These are phyloP conservation scores for Penicillium sp. DNA, from an alignment of 2,329 filamentous ascomycete species.

Conservation along the genomic window DNA sequence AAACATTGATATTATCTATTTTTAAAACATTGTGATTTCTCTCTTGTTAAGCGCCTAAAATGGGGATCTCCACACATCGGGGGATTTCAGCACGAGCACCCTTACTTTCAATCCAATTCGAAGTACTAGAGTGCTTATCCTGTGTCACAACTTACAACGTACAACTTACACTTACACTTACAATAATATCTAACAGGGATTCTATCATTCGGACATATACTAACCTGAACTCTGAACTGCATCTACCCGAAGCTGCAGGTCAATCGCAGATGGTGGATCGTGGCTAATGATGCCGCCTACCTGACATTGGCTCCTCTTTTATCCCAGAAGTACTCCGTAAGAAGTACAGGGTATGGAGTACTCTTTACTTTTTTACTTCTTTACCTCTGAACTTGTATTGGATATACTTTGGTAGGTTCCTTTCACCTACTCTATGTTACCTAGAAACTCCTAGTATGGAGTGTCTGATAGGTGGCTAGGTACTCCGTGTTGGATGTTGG, in stretches of 20 bases:
- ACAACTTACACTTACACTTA: neutral
- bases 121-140: neutral
- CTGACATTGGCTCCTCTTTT: neutral
- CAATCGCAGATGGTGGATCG: constrained; percentile 8
- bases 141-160: neutral
- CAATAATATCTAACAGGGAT: neutral
- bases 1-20: neutral
- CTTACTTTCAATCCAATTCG: neutral
- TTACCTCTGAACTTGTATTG: neutral
- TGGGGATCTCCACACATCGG: constrained; percentile 8
- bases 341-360: neutral
- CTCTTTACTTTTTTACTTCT: neutral
- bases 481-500: neutral
- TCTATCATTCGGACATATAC: neutral
- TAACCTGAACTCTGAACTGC: neutral
- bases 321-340: neutral
- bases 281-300: constrained; percentile 2
- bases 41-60: neutral
- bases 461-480: neutral
- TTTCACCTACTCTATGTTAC: neutral
- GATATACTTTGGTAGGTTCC: neutral
- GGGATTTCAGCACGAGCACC: constrained; percentile 10
- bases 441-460: neutral
- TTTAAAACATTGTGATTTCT: neutral
- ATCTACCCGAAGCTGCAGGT: constrained; percentile 6